These are phyloP conservation scores for Kwoniella heveanensis DNA, from an alignment of 768 basidiomycete genomes.

Conservation along the genomic window DNA sequence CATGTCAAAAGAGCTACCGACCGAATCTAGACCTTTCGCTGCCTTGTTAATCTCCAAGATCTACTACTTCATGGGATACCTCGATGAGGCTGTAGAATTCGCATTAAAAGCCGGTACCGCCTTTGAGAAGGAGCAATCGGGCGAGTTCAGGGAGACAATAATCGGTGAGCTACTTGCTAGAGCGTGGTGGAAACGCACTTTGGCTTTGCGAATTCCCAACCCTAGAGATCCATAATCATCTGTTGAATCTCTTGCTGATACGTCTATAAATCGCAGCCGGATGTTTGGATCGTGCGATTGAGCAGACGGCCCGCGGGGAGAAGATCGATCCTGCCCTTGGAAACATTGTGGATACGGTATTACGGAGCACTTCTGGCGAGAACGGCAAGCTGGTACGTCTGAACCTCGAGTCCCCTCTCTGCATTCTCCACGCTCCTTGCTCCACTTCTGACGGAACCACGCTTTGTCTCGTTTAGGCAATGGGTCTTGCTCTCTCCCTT, in stretches of 20 bases:
- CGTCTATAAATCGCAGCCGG: no score
- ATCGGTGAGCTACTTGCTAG: slow-evolving; percentile 76
- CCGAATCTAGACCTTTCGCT: slow-evolving; percentile 74
- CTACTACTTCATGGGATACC: slow-evolving; percentile 93
- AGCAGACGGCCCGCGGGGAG: slow-evolving; percentile 64
- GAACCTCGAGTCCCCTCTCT: no score
- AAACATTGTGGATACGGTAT: slow-evolving; percentile 84
- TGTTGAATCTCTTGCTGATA: slow-evolving; percentile 1
- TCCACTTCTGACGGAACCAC: neutral
- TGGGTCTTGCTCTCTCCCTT: slow-evolving; percentile 92
- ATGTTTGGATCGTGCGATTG: slow-evolving; percentile 91
- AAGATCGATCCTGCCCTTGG: slow-evolving; percentile 79
- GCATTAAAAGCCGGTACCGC: slow-evolving; percentile 86
- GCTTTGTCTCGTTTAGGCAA: slow-evolving; percentile 64
- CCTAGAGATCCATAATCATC: no score
- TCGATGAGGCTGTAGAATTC: slow-evolving; percentile 92
- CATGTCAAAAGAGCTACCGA: slow-evolving; percentile 65
- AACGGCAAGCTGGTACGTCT: slow-evolving; percentile 80
- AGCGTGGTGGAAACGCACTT: no score
- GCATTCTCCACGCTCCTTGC: no score
- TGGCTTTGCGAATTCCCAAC: no score
- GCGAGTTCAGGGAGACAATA: slow-evolving; percentile 92
- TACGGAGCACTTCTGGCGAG: slow-evolving; percentile 79
- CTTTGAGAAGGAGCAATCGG: slow-evolving; percentile 67
- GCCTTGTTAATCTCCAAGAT: slow-evolving; percentile 96